These are phyloP conservation scores for Carallia pectinifolia DNA, from an alignment of 345 rosid species.

Conservation along the genomic window DNA sequence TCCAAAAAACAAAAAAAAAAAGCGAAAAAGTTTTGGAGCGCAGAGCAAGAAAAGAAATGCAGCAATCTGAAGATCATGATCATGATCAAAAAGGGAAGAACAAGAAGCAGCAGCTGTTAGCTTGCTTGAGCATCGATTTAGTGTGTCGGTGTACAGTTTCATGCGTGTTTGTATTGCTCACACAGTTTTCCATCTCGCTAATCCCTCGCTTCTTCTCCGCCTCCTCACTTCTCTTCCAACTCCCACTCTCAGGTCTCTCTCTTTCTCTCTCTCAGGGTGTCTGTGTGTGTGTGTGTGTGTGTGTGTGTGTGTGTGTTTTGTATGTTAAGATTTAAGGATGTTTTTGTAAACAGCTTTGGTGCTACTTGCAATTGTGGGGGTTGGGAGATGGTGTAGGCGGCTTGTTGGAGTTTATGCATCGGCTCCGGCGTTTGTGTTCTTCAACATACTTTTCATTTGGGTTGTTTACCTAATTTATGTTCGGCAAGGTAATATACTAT, in stretches of 20 bases:
- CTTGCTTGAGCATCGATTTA: conserved; percentile 10
- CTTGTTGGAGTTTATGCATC: conserved; percentile 44
- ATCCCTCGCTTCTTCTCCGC: conserved; percentile 47
- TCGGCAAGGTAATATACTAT: conserved; percentile 39
- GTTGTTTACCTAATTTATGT: conserved; percentile 34
- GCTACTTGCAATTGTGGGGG: conserved; percentile 33
- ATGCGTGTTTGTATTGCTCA: conserved; percentile 35
- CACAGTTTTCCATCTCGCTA: conserved; percentile 41
- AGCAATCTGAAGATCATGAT: conserved; percentile 13
- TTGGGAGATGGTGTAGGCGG: conserved; percentile 46
- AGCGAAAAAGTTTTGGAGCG: conserved; percentile 6
- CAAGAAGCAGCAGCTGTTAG: not conserved
- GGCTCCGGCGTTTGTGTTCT: conserved; percentile 56
- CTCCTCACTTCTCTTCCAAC: conserved; percentile 36
- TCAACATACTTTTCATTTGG: conserved; percentile 45
- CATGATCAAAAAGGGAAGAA: conserved; percentile 4
- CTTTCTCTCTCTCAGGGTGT: not conserved
- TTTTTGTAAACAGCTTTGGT: conserved; percentile 32
- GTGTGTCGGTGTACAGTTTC: conserved; percentile 39
- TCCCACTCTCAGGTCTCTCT: conserved; percentile 43
- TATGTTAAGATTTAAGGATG: not conserved
- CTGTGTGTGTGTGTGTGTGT: not conserved
- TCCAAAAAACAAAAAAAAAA: too few relatives aligned
- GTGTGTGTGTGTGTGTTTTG: not conserved
- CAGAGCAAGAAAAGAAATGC: conserved; percentile 16